Percentiles rank a stretch among this genome's conserved stretches.
These are phyloP conservation scores for Trichosporon coremiiforme DNA, from an alignment of 1,284 basidiomycete genomes.

Conservation along the genomic window DNA sequence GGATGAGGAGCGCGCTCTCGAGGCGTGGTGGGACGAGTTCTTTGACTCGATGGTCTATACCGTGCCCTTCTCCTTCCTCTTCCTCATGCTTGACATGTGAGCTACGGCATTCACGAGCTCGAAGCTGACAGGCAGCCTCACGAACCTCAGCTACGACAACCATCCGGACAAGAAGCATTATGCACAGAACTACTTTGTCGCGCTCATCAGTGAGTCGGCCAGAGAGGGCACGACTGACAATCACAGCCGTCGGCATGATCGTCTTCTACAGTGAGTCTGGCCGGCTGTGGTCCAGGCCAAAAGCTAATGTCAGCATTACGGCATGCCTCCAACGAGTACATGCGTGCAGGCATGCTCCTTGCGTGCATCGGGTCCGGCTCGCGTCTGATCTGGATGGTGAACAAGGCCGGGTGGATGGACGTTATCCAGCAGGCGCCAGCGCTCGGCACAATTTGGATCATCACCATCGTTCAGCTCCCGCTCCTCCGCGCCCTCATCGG, in stretches of 20 bases:
- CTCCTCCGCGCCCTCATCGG: slow-evolving; percentile 45
- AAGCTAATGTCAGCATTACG: slow-evolving; percentile 38
- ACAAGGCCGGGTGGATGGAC: slow-evolving; percentile 48
- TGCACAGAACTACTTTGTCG: slow-evolving; percentile 28
- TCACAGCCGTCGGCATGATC: slow-evolving; percentile 44
- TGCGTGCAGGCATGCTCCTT: slow-evolving; percentile 39
- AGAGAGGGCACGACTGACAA: slow-evolving; percentile 12
- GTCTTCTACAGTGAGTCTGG: slow-evolving; percentile 46
- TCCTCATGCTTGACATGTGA: slow-evolving; percentile 53
- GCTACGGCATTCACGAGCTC: slow-evolving; percentile 24
- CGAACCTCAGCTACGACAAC: slow-evolving; percentile 28
- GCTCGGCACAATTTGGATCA: slow-evolving; percentile 55
- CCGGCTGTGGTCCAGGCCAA: background rate
- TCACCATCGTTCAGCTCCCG: slow-evolving; percentile 54
- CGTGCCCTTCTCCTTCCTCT: slow-evolving; percentile 53
- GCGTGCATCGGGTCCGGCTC: slow-evolving; percentile 43
- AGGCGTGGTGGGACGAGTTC: slow-evolving; percentile 50
- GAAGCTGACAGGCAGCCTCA: slow-evolving; percentile 24
- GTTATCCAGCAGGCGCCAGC: slow-evolving; percentile 53
- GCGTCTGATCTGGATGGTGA: slow-evolving; percentile 55
- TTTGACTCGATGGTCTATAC: slow-evolving; percentile 51
- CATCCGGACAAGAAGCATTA: slow-evolving; percentile 23
- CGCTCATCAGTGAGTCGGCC: slow-evolving; percentile 24
- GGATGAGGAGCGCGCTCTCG: slow-evolving; percentile 21
- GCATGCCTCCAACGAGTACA: slow-evolving; percentile 36